Conservation (phyloP, 2,329 filamentous ascomycete genomes). For the Thelonectria rubi region DNA sequence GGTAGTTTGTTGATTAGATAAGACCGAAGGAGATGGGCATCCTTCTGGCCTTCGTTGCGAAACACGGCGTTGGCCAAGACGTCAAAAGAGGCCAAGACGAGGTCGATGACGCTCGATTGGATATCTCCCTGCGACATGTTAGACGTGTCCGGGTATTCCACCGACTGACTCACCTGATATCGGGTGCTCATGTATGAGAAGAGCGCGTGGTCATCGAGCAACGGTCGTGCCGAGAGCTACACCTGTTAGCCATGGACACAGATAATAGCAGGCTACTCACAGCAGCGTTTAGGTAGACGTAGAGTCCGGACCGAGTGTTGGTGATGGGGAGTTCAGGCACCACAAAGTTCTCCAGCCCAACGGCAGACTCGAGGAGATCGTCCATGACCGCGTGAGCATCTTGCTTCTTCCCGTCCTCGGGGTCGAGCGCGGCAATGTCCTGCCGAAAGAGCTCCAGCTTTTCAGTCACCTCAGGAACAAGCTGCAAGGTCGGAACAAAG, state of each 20-base stretch:
- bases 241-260: slow-evolving; percentile 22
- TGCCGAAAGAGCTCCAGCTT: slow-evolving; percentile 67
- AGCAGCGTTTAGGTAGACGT: slow-evolving; percentile 84
- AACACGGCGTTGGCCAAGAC: slow-evolving; percentile 88
- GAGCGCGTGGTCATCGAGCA: slow-evolving; percentile 82
- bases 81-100: slow-evolving; percentile 90
- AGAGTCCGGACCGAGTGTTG: slow-evolving; percentile 83
- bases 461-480: slow-evolving; percentile 61
- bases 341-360: slow-evolving; percentile 64
- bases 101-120: slow-evolving; percentile 79
- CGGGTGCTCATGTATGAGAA: slow-evolving; percentile 85
- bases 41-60: slow-evolving; percentile 62
- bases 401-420: slow-evolving; percentile 61
- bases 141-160: slow-evolving; percentile 7
- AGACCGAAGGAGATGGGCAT: slow-evolving; percentile 80
- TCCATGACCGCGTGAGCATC: slow-evolving; percentile 60
- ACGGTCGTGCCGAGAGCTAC: slow-evolving; percentile 80
- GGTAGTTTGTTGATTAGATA: slow-evolving; percentile 80
- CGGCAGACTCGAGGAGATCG: slow-evolving; percentile 65
- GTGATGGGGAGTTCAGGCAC: slow-evolving; percentile 73
- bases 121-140: slow-evolving; percentile 70
- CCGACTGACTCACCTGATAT: slow-evolving; percentile 69
- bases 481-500: slow-evolving; percentile 68
- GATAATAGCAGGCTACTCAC: slow-evolving; percentile 57
- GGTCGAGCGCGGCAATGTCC: slow-evolving; percentile 65